A percentile compares a stretch with the other conserved stretches of the same genome.
Evolutionary conservation across 2,329 filamentous ascomycete species (phyloP).

Genomic region (Paraphaeosphaeria sporulosa): DNA sequence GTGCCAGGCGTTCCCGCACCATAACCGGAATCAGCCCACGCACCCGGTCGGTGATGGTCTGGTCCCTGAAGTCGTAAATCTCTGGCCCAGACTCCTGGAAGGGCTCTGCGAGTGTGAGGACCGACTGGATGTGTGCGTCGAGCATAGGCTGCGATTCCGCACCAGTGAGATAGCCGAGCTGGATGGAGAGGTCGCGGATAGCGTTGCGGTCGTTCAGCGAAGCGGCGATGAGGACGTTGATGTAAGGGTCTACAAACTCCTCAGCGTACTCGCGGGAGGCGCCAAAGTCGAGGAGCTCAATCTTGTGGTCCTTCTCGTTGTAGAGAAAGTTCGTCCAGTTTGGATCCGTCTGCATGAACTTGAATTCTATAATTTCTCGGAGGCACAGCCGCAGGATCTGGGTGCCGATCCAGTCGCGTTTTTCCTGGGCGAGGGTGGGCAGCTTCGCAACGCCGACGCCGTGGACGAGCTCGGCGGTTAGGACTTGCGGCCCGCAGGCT

Average conservation of each 20-base stretch:
- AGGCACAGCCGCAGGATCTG: conserved; percentile 91
- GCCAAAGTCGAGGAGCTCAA: conserved; percentile 95
- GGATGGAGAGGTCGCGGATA: conserved; percentile 73
- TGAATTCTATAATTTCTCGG: conserved; percentile 92
- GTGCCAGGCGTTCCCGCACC: conserved; percentile 85
- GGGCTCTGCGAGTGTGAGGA: conserved; percentile 90
- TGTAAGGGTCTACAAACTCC: conserved; percentile 80
- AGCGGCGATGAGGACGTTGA: conserved; percentile 81
- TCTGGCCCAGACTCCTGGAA: conserved; percentile 78
- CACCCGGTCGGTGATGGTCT: conserved; percentile 96
- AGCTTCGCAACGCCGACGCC: conserved; percentile 87
- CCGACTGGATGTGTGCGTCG: conserved; percentile 85
- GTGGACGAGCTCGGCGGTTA: conserved; percentile 92
- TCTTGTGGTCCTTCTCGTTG: conserved; percentile 72
- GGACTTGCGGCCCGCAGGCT: conserved; percentile 83
- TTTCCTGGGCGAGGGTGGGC: conserved; percentile 75
- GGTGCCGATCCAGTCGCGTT: conserved; percentile 95
- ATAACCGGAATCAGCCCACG: conserved; percentile 89
- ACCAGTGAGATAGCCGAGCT: conserved; percentile 91
- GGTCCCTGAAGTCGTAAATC: conserved; percentile 89
- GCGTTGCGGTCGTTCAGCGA: conserved; percentile 70
- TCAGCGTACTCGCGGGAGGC: conserved; percentile 86
- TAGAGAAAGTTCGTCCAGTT: conserved; percentile 99
- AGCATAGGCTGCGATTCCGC: conserved; percentile 86
- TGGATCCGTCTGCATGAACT: conserved; percentile 98